Percentiles rank a stretch among this genome's conserved stretches.
Conservation (phyloP, 106 monocot species). For the Acorus calamus region DNA sequence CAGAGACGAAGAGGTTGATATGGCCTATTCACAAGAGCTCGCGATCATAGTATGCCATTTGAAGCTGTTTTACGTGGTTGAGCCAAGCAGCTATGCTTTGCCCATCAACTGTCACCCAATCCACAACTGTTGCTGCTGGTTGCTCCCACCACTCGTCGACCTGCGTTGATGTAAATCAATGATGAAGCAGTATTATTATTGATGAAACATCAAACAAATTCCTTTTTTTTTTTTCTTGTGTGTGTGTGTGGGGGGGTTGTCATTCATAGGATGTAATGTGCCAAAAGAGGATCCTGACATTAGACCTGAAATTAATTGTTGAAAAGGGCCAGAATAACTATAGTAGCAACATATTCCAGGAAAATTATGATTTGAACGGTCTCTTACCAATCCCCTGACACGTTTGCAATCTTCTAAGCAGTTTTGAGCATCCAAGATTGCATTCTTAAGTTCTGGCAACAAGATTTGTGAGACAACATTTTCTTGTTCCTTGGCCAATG, state of each 20-base stretch:
- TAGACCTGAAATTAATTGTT: too few species aligned
- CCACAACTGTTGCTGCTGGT: slow-evolving; percentile 79
- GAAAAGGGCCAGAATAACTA: too few species aligned
- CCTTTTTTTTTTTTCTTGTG: too few species aligned
- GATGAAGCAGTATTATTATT: background rate
- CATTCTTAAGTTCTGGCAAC: slow-evolving; percentile 76
- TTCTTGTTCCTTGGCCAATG: slow-evolving; percentile 70
- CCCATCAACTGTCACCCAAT: slow-evolving; percentile 85
- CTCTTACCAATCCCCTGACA: slow-evolving; percentile 72
- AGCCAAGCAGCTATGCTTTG: slow-evolving; percentile 79
- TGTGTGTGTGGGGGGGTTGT: too few species aligned
- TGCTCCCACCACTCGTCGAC: slow-evolving; percentile 99
- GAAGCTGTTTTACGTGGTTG: slow-evolving; percentile 87
- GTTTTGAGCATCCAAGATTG: slow-evolving; percentile 62
- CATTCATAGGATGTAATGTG: too few species aligned
- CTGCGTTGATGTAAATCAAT: slow-evolving; percentile 16
- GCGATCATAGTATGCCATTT: slow-evolving; percentile 73
- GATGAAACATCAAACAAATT: too few species aligned
- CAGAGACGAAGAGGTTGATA: too few species aligned
- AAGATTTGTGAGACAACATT: slow-evolving; percentile 59
- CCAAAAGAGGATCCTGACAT: too few species aligned
- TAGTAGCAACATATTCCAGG: too few species aligned
- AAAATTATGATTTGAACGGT: too few species aligned
- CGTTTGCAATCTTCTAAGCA: slow-evolving; percentile 70
- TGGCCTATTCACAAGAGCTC: slow-evolving; percentile 29